These are phyloP conservation scores for Erodium maritimum DNA, from an alignment of 345 rosid species.

Conservation along the genomic window DNA sequence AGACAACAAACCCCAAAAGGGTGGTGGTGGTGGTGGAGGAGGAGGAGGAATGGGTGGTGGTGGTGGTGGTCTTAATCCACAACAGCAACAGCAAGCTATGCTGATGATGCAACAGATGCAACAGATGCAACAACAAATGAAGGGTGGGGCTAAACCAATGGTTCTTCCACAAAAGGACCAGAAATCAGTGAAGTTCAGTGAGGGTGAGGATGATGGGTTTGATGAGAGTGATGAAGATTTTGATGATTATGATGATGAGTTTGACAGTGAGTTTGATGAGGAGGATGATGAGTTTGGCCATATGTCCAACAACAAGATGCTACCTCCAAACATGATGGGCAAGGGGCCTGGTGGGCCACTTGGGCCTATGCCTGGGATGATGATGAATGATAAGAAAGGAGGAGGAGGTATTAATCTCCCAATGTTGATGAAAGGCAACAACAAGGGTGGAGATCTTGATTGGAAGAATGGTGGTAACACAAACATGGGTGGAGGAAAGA, in stretches of 20 bases:
- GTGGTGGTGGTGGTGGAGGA: slow-evolving; percentile 2
- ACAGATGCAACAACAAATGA: slow-evolving; percentile 41
- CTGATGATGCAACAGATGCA: slow-evolving; percentile 14
- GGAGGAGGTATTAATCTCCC: slow-evolving; percentile 40
- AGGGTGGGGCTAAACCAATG: slow-evolving; percentile 22
- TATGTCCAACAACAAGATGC: slow-evolving; percentile 19
- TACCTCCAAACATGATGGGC: slow-evolving; percentile 15
- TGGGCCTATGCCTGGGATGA: slow-evolving; percentile 12
- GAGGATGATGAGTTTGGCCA: slow-evolving; percentile 24
- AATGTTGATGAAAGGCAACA: slow-evolving; percentile 39
- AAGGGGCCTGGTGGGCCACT: slow-evolving; percentile 33
- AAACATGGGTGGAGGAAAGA: slow-evolving; percentile 22
- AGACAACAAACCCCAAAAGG: slow-evolving; percentile 44
- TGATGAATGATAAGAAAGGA: slow-evolving; percentile 3
- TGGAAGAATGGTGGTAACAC: slow-evolving; percentile 20
- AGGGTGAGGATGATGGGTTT: slow-evolving; percentile 15
- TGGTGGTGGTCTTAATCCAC: too few relatives aligned
- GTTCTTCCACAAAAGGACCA: slow-evolving; percentile 33
- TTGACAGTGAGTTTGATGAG: slow-evolving; percentile 35
- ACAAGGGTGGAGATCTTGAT: slow-evolving; percentile 14
- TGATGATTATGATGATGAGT: slow-evolving; percentile 12
- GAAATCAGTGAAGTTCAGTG: slow-evolving; percentile 60
- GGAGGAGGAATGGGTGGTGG: neutral
- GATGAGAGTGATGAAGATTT: slow-evolving; percentile 6
- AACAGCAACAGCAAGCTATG: slow-evolving; percentile 2